Conservation (phyloP, 805 yeast genomes). For the Lipomyces kockii region DNA sequence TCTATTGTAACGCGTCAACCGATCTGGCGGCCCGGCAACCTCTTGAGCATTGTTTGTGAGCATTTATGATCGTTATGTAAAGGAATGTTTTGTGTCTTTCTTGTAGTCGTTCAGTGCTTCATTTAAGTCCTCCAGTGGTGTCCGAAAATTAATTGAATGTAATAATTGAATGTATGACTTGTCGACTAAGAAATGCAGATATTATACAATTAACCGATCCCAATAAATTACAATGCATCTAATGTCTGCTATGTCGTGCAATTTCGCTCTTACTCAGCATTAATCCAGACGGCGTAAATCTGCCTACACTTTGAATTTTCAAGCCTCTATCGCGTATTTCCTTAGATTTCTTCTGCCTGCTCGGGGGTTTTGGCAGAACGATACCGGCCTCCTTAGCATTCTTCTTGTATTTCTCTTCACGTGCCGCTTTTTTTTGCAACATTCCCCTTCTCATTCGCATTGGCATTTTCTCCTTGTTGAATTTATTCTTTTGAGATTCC, state of each 20-base stretch:
- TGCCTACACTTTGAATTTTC: slow-evolving; percentile 75
- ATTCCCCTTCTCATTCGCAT: slow-evolving; percentile 88
- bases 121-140: not conserved
- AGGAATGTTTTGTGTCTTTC: not conserved
- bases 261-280: slow-evolving; percentile 71
- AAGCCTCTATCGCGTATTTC: slow-evolving; percentile 74
- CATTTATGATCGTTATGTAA: slow-evolving; percentile 5
- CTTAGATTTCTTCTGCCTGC: slow-evolving; percentile 43
- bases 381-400: slow-evolving; percentile 92
- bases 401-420: slow-evolving; percentile 62
- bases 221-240: not conserved
- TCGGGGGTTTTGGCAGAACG: slow-evolving; percentile 61
- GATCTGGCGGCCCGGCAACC: not conserved
- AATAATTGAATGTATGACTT: not conserved
- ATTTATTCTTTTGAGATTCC: slow-evolving; percentile 14
- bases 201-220: not conserved
- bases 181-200: not conserved
- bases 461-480: slow-evolving; percentile 70
- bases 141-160: slow-evolving; percentile 1
- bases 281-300: slow-evolving; percentile 77
- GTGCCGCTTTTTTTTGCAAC: slow-evolving; percentile 59
- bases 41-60: slow-evolving; percentile 3
- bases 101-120: not conserved
- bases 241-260: slow-evolving; percentile 41
- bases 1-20: not conserved